Evolutionary conservation across 2,329 filamentous ascomycete species (phyloP), one percentile per base, ranked within the genome.

Genomic region (Fusarium subglutinans): DNA sequence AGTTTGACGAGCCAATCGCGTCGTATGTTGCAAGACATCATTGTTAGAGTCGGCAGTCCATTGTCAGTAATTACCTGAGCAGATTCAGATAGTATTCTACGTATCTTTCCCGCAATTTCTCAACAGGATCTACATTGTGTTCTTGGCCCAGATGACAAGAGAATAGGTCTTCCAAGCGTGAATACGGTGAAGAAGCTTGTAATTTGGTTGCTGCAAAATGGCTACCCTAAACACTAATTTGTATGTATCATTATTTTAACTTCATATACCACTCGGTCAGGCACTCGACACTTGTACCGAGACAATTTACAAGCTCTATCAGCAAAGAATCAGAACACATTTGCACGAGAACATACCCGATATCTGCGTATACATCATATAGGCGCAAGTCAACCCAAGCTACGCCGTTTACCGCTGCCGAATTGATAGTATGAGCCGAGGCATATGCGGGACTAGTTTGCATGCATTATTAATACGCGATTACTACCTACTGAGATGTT

Each of bases 391-490:
- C 14, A 22, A 40, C 35, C 18, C 20, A 54, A 40, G 35, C 51
- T 54, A 35, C 48, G 33, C n/a, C 48, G 17, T 53, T 22, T 15
- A 33, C 17, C n/a, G 24, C 15, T 56, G 8, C 53, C 38, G 38
- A 20, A 35, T n/a, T 47, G 41, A n/a, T 40, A 40, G 20, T 40
- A 22, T 40, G 22, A 40, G 48, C 67, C 67, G 66, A 70, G 66
- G 67, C 40, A 70, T 30, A 43, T 65, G 58, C 33, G 66, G 65
- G 24, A 57, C 50, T 67, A 37, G 44, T 35, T 40, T 47, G 17
- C n/a, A 26, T 7, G 24, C 35, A 38, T 54, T 40, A 40, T n/a
- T 43, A 62, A 50, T 47, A 24, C 6, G 22, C 22, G 28, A 30
- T 15, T 5, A 26, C 15, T 38, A 48, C 64, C 15, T 38, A 48